Evolutionary conservation across 2,329 filamentous ascomycete species (phyloP).

Genomic region (Colletotrichum musicola): DNA sequence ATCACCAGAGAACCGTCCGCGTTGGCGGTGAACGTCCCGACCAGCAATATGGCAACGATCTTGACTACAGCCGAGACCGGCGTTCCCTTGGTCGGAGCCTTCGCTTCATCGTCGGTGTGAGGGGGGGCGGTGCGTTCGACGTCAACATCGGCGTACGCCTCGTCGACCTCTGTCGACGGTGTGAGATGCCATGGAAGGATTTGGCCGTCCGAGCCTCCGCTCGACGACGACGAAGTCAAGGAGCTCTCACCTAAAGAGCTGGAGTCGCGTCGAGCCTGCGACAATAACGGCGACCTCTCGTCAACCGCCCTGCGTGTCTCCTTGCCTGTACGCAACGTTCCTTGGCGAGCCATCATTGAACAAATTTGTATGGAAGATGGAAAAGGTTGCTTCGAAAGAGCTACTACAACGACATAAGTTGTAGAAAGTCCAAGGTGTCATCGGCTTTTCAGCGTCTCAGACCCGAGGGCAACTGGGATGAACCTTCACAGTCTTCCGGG

Average conservation of each 20-base stretch:
- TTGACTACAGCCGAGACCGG: conserved; percentile 37
- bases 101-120: not conserved
- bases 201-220: conserved; percentile 32
- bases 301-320: not conserved
- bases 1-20: conserved; percentile 74
- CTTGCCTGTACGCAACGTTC: not conserved
- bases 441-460: conserved; percentile 2
- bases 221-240: conserved; percentile 29
- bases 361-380: not conserved
- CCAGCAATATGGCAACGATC: conserved; percentile 43
- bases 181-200: conserved; percentile 36
- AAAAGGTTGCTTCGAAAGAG: not conserved
- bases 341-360: conserved; percentile 22
- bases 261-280: conserved; percentile 23
- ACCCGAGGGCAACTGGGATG: conserved; percentile 15
- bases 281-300: conserved; percentile 30
- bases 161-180: conserved; percentile 23
- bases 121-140: conserved; percentile 29
- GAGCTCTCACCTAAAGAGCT: conserved; percentile 37
- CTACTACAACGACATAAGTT: not conserved
- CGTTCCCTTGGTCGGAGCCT: not conserved
- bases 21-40: conserved; percentile 72
- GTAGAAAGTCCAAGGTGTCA: conserved; percentile 25
- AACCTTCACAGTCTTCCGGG: conserved; percentile 12
- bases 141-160: conserved; percentile 27